Conservation (phyloP, 306 rosid species). For the Canavalia gladiata region DNA sequence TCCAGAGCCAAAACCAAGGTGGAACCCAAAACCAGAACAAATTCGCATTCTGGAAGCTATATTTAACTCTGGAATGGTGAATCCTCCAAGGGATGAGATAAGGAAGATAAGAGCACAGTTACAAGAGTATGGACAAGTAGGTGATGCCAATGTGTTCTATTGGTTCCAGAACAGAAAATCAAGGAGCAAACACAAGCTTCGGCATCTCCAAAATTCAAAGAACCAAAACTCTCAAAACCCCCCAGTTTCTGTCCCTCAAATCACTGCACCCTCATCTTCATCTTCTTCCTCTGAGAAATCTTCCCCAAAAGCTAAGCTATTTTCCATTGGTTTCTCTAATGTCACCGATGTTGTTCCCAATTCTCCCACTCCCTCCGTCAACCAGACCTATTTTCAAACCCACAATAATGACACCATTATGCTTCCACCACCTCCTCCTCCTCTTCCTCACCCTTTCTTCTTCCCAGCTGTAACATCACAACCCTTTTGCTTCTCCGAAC, state of each 20-base stretch:
- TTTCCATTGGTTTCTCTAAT: conserved; percentile 64
- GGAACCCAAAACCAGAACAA: conserved; percentile 98
- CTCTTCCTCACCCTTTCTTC: conserved; percentile 54
- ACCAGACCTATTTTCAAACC: conserved; percentile 59
- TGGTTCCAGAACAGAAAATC: conserved; percentile 99
- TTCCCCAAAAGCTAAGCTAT: conserved; percentile 61
- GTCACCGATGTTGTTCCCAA: conserved; percentile 56
- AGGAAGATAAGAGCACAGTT: conserved; percentile 88
- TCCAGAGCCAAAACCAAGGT: conserved; percentile 95
- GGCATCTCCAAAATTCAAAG: conserved; percentile 79
- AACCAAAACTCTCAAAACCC: conserved; percentile 48
- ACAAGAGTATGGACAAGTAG: conserved; percentile 95
- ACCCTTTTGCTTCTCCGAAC: conserved; percentile 82
- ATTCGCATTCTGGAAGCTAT: conserved; percentile 89
- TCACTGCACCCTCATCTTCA: conserved; percentile 35
- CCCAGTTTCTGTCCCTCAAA: conserved; percentile 34
- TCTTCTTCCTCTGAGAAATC: conserved; percentile 87
- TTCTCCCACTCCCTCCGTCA: conserved; percentile 66
- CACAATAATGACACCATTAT: conserved; percentile 46
- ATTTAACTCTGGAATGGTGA: conserved; percentile 97
- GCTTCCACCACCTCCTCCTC: conserved; percentile 23
- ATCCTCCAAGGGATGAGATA: conserved; percentile 95
- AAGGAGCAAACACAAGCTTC: conserved; percentile 96
- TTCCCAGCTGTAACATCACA: conserved; percentile 62
- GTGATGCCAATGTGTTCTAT: conserved; percentile 96